phyloP scores from a whole-genome alignment of 169 alveolate genomes.

The Eimeria necatrix region DNA sequence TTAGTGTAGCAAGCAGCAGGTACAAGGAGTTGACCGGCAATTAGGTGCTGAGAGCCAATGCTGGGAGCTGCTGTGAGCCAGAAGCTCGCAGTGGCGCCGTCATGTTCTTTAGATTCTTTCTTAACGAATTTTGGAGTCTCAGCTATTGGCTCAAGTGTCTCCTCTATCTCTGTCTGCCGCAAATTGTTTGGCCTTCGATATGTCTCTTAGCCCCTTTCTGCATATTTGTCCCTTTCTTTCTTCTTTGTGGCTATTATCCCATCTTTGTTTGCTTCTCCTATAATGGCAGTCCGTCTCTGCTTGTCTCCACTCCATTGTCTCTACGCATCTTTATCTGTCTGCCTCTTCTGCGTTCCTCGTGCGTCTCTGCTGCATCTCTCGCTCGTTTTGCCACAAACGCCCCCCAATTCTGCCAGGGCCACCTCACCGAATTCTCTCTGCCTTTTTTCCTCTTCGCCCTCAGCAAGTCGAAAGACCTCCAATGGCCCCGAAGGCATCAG shows the following conservation, averaged over 20 bases:
- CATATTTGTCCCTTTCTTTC: too few species aligned
- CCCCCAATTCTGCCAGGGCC: not conserved
- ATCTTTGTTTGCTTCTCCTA: too few species aligned
- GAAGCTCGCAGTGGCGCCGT: too few species aligned
- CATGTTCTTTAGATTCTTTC: not conserved
- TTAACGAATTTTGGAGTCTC: not conserved
- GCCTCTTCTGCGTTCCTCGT: not conserved
- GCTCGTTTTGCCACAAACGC: not conserved
- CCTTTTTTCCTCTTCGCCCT: not conserved
- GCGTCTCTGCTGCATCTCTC: not conserved
- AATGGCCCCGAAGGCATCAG: constrained; percentile 43
- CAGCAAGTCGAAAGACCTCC: not conserved
- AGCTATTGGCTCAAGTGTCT: not conserved
- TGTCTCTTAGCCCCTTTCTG: too few species aligned
- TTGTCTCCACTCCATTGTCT: not conserved
- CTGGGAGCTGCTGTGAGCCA: too few species aligned
- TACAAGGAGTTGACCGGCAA: too few species aligned
- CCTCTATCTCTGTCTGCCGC: not conserved
- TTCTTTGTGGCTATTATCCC: too few species aligned
- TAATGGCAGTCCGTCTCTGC: not conserved
- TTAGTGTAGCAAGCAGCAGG: too few species aligned
- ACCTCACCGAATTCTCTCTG: not conserved
- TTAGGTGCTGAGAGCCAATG: too few species aligned
- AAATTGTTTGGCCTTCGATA: too few species aligned
- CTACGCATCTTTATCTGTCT: not conserved